phyloP scores from a whole-genome alignment of 2,329 filamentous ascomycete species.

The Aureobasidium sp. region DNA sequence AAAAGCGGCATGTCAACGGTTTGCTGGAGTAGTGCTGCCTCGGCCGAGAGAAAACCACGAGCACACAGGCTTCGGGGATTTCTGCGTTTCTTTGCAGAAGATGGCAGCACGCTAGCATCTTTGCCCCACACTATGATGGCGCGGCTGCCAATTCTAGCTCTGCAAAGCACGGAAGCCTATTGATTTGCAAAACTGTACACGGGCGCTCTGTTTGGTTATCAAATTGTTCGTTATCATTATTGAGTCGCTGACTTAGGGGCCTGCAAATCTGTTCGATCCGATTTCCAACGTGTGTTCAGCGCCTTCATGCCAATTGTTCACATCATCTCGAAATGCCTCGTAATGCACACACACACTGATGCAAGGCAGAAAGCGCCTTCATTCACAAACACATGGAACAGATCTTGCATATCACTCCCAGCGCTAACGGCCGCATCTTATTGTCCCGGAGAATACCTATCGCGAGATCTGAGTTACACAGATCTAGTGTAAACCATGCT shows the following conservation, averaged over 20 bases:
- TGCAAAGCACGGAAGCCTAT: neutral
- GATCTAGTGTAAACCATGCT: slow-evolving; percentile 12
- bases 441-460: neutral
- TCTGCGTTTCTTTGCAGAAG: neutral
- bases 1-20: neutral
- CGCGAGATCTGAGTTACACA: neutral
- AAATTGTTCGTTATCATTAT: no score
- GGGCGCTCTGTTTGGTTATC: no score
- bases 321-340: no score
- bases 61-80: neutral
- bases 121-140: neutral
- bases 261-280: no score
- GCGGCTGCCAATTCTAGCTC: neutral
- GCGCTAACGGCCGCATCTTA: neutral
- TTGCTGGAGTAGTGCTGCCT: no score
- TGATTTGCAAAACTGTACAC: neutral
- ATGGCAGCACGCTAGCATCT: slow-evolving; percentile 6
- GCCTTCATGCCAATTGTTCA: no score
- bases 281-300: no score
- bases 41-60: slow-evolving; percentile 1
- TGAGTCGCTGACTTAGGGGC: no score
- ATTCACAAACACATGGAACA: neutral
- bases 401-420: neutral
- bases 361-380: no score
- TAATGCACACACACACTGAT: no score